These are phyloP conservation scores for Erodium maritimum DNA, from an alignment of 345 rosid species.

Conservation along the genomic window DNA sequence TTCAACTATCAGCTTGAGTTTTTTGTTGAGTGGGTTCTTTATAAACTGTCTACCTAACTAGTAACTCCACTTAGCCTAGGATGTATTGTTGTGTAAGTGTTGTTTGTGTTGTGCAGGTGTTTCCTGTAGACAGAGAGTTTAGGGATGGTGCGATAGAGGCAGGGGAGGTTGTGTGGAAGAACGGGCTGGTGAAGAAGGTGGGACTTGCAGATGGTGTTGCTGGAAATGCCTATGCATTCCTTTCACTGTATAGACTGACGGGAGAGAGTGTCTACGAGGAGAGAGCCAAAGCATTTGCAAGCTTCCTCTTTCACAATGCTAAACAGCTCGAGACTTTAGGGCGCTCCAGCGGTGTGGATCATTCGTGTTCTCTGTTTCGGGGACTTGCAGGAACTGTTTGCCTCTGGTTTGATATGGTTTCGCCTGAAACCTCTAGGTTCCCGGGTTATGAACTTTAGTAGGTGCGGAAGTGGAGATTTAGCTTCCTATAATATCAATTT, in stretches of 20 bases:
- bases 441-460: conserved; percentile 69
- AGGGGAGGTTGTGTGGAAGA: conserved; percentile 94
- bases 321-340: conserved; percentile 11
- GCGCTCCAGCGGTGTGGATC: conserved; percentile 13
- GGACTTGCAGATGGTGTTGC: conserved; percentile 75
- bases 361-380: conserved; percentile 51
- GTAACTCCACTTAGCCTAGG: too few relatives aligned
- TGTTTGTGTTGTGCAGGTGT: conserved; percentile 23
- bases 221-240: conserved; percentile 77
- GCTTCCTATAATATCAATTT: too few relatives aligned
- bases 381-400: conserved; percentile 69
- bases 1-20: too few relatives aligned
- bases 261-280: conserved; percentile 64
- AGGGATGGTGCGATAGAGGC: conserved; percentile 84
- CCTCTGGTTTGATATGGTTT: conserved; percentile 61
- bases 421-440: conserved; percentile 42
- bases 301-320: conserved; percentile 48
- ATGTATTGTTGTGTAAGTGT: too few relatives aligned
- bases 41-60: too few relatives aligned
- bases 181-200: conserved; percentile 61
- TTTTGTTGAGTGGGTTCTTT: too few relatives aligned
- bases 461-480: too few relatives aligned
- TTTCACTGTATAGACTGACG: conserved; percentile 60
- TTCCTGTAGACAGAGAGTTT: conserved; percentile 57
- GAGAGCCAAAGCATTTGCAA: conserved; percentile 66